Base-by-base conservation (phyloP, 441 rosid species). In the Erodium texanum region DNA sequence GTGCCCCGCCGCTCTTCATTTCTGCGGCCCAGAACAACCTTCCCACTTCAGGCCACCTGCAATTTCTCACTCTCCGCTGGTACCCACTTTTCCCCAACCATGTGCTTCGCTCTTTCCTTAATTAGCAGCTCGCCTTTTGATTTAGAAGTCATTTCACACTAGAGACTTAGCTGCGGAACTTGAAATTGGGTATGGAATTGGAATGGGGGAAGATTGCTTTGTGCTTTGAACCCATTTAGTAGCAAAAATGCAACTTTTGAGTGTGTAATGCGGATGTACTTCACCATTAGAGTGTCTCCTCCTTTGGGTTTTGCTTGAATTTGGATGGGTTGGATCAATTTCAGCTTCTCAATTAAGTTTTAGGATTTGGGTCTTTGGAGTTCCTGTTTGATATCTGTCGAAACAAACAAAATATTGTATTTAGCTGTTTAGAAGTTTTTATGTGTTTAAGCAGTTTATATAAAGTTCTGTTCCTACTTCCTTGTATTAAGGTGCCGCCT, bases 1-100 rank as follows among this genome's bases (percentile, higher is more conserved):
- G 12, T 61, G 56, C 72, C 82, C 16, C 71, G 78, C 62, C 71
- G 71, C 70, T 43, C 83, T 48, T 62, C 81, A 2, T 36, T 65
- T 64, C 68, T 70, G 12, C 70, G 73, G 43, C 71, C 69, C 67
- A 80, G 52, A 56, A 73, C 82, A 32, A 15, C 66, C 69, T 71
- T 70, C 68, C 50, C 54, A 3, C 7, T 68, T 65, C 67, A 43
- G 29, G 63, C 76, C 5, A 69, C 36, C 64, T 56, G 2, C 76
- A 38, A 18, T 68, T 58, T 73, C 22, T 56, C 66, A 48, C 24
- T 64, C 66, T 72, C 80, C 52, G 41, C 72, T 18, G 84, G 88
- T 83, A 67, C 20, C 41, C 19, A 32, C 24, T 18, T 62, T 23
- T 20, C 19, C 34, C 41, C 45, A 34, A 24, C 9, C 16, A 3